Conservation (phyloP, 805 yeast species). For the Wickerhamomyces queroliae region DNA sequence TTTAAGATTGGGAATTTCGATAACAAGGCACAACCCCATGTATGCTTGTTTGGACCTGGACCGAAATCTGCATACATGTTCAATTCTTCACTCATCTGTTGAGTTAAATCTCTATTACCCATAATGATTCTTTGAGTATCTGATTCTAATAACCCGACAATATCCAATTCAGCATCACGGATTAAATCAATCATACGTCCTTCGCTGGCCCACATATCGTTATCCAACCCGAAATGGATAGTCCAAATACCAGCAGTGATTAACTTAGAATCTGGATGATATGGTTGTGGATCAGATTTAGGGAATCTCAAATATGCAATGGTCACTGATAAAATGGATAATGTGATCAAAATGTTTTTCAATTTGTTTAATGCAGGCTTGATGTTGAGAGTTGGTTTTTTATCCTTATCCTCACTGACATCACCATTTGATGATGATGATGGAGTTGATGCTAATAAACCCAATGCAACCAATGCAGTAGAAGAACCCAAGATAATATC, state of each 20-base stretch:
- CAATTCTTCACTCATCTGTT: constrained; percentile 83
- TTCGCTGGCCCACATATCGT: constrained; percentile 97
- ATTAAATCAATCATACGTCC: constrained; percentile 81
- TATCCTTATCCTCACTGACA: no score
- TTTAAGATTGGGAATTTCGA: constrained; percentile 91
- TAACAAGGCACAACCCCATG: constrained; percentile 94
- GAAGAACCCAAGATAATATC: constrained; percentile 64
- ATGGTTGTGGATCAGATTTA: constrained; percentile 57
- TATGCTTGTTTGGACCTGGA: constrained; percentile 96
- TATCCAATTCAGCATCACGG: constrained; percentile 82
- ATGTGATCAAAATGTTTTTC: constrained; percentile 24
- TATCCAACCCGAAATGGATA: constrained; percentile 93
- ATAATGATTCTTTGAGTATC: constrained; percentile 92
- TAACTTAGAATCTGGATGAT: constrained; percentile 59
- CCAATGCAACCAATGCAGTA: constrained; percentile 45
- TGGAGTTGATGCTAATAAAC: constrained; percentile 39
- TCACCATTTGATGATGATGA: no score
- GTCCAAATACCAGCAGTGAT: constrained; percentile 98
- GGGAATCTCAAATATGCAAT: constrained; percentile 54
- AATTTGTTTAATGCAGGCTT: constrained; percentile 10
- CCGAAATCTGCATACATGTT: constrained; percentile 96
- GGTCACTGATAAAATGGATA: constrained; percentile 40
- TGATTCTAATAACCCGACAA: constrained; percentile 84
- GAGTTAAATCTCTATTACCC: constrained; percentile 94
- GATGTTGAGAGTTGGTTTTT: constrained; percentile 6